These are phyloP conservation scores for Globisporangium takayamanum DNA, from an alignment of 352 stramenopile species.

Conservation along the genomic window DNA sequence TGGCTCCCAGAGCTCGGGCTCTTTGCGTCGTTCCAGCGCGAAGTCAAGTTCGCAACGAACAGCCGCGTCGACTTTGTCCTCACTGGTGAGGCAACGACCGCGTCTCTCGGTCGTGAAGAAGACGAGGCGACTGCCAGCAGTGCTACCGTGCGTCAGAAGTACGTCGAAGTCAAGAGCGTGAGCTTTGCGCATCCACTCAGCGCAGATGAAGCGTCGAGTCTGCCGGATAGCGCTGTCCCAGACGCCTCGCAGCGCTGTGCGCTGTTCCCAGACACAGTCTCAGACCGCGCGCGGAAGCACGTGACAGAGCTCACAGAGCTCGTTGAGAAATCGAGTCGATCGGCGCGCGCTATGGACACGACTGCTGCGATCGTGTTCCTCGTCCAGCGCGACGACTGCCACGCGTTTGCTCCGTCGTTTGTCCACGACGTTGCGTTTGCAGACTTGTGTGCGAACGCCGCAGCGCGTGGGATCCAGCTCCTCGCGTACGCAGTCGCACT, in stretches of 20 bases:
- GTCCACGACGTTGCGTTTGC: slow-evolving; percentile 65
- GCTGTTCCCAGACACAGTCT: slow-evolving; percentile 79
- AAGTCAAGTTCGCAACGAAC: slow-evolving; percentile 77
- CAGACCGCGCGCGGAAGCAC: slow-evolving; percentile 68
- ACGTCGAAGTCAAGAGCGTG: slow-evolving; percentile 84
- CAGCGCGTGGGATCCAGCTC: slow-evolving; percentile 45
- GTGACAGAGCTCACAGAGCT: slow-evolving; percentile 66
- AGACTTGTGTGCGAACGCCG: slow-evolving; percentile 41
- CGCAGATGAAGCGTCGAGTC: slow-evolving; percentile 5
- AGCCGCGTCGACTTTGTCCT: slow-evolving; percentile 83
- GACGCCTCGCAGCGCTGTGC: slow-evolving; percentile 21
- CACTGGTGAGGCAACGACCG: slow-evolving; percentile 24
- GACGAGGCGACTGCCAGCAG: too few relatives aligned
- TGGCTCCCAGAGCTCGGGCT: slow-evolving; percentile 59
- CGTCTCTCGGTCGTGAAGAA: too few relatives aligned
- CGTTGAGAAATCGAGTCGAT: slow-evolving; percentile 20
- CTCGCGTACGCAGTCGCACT: slow-evolving; percentile 53
- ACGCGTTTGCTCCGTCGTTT: slow-evolving; percentile 55
- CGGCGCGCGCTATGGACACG: slow-evolving; percentile 9
- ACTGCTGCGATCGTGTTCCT: slow-evolving; percentile 67
- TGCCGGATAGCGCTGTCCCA: background rate
- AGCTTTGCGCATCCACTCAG: slow-evolving; percentile 35
- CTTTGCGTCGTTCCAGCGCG: slow-evolving; percentile 49
- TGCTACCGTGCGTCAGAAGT: slow-evolving; percentile 36
- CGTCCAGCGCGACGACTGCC: slow-evolving; percentile 73